Conservation (phyloP, 148 eudicot genomes). For the Talinum fruticosum region DNA sequence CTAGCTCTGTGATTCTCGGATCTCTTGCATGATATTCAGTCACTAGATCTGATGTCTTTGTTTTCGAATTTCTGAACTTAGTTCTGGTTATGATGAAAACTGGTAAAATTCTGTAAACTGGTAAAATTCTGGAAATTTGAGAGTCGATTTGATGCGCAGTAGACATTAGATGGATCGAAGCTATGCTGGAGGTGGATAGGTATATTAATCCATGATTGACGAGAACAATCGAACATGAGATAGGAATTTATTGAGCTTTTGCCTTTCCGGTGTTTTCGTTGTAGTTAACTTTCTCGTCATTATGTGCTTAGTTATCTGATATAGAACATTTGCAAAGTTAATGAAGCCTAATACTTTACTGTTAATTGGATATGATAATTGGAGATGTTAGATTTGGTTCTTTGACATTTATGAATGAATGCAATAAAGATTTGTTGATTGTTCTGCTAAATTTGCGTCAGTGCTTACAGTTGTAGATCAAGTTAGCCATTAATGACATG, state of each 20-base stretch:
- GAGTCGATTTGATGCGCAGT: neutral
- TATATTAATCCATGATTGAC: no score
- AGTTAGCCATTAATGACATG: neutral
- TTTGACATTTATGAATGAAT: neutral
- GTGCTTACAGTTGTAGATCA: neutral
- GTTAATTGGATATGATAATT: neutral
- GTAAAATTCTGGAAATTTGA: neutral
- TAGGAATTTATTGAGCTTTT: no score
- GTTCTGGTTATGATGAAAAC: neutral
- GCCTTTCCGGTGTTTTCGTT: no score
- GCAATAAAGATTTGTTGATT: neutral
- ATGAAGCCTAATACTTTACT: neutral
- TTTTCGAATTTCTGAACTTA: neutral
- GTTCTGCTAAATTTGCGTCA: neutral
- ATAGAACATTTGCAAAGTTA: no score
- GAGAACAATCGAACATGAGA: no score
- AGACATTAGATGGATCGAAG: no score
- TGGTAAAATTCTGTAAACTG: no score
- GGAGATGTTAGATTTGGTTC: neutral
- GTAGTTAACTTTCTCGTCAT: no score
- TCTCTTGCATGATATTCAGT: neutral
- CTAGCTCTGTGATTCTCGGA: neutral
- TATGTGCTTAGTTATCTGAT: no score
- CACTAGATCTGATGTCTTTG: slow-evolving; percentile 19
- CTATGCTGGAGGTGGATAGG: neutral